These are phyloP conservation scores for Paratinospora sagittata DNA, from an alignment of 164 flowering plant species.

Conservation along the genomic window DNA sequence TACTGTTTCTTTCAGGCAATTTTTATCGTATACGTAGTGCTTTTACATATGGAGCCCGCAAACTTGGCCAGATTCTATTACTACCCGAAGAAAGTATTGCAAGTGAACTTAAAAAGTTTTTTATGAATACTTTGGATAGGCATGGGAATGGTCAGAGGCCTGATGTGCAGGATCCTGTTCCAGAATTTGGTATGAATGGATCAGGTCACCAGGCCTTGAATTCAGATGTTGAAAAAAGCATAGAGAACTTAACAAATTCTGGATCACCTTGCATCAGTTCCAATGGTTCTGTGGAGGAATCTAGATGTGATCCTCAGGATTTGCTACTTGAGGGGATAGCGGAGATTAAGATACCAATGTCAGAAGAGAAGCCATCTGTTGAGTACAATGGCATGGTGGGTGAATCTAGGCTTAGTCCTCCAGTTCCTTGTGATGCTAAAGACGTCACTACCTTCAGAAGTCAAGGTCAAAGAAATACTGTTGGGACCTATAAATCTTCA, in stretches of 20 bases:
- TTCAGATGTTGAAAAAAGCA: conserved; percentile 10
- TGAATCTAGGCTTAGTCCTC: neutral
- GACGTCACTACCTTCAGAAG: conserved; percentile 16
- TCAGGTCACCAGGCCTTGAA: conserved; percentile 14
- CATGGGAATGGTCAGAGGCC: conserved; percentile 34
- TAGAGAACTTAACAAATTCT: neutral
- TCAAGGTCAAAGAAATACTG: conserved; percentile 11
- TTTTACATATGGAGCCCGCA: conserved; percentile 61
- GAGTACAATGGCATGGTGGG: neutral
- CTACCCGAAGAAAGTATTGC: conserved; percentile 32
- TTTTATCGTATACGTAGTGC: conserved; percentile 73
- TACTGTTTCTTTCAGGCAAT: conserved; percentile 38
- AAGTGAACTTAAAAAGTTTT: conserved; percentile 45
- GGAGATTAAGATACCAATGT: conserved; percentile 3
- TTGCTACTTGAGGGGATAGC: conserved; percentile 11
- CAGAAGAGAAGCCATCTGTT: conserved; percentile 1
- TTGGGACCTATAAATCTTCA: conserved; percentile 12
- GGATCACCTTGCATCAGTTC: conserved; percentile 1
- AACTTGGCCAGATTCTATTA: conserved; percentile 53
- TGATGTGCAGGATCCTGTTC: conserved; percentile 24
- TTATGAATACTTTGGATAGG: conserved; percentile 44
- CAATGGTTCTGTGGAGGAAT: conserved; percentile 7
- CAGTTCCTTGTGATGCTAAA: conserved; percentile 15
- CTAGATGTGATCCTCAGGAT: conserved; percentile 7
- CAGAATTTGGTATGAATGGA: conserved; percentile 17